phyloP scores from a whole-genome alignment of 495 filamentous ascomycete species.

The Aspergillus ellipticus region DNA sequence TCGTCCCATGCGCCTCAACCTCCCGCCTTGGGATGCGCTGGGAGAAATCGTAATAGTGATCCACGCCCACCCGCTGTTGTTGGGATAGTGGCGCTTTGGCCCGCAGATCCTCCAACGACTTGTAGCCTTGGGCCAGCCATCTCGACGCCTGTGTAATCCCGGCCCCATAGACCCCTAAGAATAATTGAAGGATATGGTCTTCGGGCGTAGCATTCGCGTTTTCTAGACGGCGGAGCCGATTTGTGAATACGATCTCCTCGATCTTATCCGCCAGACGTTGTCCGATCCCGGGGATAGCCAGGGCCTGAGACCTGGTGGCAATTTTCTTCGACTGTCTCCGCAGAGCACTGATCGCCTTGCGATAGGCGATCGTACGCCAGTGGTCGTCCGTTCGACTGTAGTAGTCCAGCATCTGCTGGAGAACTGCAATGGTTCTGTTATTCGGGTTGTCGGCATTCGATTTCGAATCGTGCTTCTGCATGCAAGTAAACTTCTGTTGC shows the following conservation, averaged over 20 bases:
- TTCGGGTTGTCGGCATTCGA: slow-evolving; percentile 57
- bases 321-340: slow-evolving; percentile 64
- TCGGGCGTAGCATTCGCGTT: slow-evolving; percentile 60
- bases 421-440: slow-evolving; percentile 66
- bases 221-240: slow-evolving; percentile 70
- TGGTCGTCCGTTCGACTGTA: slow-evolving; percentile 70
- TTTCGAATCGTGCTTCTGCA: slow-evolving; percentile 54
- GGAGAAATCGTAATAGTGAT: slow-evolving; percentile 78
- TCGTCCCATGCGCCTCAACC: slow-evolving; percentile 63
- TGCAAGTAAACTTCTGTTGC: slow-evolving; percentile 62
- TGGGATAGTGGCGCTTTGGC: slow-evolving; percentile 61
- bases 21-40: slow-evolving; percentile 78
- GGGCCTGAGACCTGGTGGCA: slow-evolving; percentile 63
- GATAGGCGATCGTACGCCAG: slow-evolving; percentile 79
- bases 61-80: slow-evolving; percentile 76
- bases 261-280: slow-evolving; percentile 78
- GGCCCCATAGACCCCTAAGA: slow-evolving; percentile 77
- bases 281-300: slow-evolving; percentile 67
- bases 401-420: slow-evolving; percentile 79
- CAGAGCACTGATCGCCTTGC: slow-evolving; percentile 72
- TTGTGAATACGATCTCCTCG: slow-evolving; percentile 81
- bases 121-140: slow-evolving; percentile 77
- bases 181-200: slow-evolving; percentile 60
- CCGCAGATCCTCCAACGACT: slow-evolving; percentile 67
- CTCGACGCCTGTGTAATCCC: slow-evolving; percentile 65